Evolutionary conservation across 441 rosid genomes (phyloP).

Genomic region (Macaranga tanarius): DNA sequence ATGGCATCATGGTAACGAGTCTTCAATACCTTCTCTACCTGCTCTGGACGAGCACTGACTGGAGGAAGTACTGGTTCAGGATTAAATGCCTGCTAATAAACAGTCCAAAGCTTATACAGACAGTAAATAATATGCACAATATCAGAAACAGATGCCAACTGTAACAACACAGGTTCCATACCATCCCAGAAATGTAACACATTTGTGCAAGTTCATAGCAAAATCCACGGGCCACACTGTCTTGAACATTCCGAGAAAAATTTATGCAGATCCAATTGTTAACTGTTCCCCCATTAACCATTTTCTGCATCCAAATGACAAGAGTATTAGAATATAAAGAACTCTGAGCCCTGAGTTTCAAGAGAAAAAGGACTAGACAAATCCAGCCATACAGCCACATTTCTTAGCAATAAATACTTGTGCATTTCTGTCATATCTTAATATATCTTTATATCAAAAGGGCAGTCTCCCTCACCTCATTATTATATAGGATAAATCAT

Average conservation of each 20-base stretch:
- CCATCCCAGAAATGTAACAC: constrained; percentile 91
- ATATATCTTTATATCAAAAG: background rate
- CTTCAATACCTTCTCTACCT: constrained; percentile 75
- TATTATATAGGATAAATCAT: background rate
- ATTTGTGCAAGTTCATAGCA: constrained; percentile 87
- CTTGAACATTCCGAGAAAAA: constrained; percentile 75
- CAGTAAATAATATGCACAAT: constrained; percentile 8
- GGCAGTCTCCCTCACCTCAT: too few relatives aligned
- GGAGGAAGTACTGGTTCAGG: constrained; percentile 74
- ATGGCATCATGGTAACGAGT: constrained; percentile 87
- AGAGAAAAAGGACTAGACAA: background rate
- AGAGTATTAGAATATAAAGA: background rate
- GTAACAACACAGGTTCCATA: constrained; percentile 23
- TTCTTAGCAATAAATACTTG: background rate
- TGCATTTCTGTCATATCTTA: background rate
- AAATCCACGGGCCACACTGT: constrained; percentile 63
- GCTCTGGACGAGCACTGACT: constrained; percentile 73
- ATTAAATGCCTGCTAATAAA: constrained; percentile 58
- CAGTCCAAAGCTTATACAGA: constrained; percentile 8
- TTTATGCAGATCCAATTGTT: constrained; percentile 85
- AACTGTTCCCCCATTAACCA: constrained; percentile 94
- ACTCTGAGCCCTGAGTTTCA: too few relatives aligned
- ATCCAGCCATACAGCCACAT: background rate
- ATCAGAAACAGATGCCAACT: background rate
- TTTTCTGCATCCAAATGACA: constrained; percentile 60